Percentiles rank a stretch among this genome's conserved stretches.
Conservation (phyloP, 805 yeast genomes). For the Clavispora vitiphila region DNA sequence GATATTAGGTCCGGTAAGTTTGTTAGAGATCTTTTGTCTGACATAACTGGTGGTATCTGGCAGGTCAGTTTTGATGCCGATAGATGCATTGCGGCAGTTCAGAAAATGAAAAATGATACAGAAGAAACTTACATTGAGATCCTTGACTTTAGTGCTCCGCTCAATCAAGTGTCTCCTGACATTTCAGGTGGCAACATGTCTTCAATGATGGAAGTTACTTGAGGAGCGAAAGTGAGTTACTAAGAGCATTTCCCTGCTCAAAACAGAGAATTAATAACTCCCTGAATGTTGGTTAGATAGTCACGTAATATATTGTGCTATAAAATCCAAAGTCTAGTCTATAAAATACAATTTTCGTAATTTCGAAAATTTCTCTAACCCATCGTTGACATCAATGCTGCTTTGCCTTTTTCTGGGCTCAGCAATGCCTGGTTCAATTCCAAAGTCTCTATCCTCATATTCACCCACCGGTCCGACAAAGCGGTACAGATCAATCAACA, state of each 20-base stretch:
- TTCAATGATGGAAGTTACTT: not conserved
- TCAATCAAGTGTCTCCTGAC: constrained; percentile 1
- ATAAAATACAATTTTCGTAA: constrained; percentile 31
- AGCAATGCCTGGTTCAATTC: constrained; percentile 6
- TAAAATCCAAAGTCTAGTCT: constrained; percentile 3
- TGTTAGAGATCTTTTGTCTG: constrained; percentile 66
- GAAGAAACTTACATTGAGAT: constrained; percentile 72
- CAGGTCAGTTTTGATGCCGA: constrained; percentile 83
- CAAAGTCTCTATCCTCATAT: constrained; percentile 13
- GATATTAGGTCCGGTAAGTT: constrained; percentile 73
- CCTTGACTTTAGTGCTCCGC: constrained; percentile 59
- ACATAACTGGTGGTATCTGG: constrained; percentile 86
- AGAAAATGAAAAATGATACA: constrained; percentile 45
- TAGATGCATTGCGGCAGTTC: constrained; percentile 89
- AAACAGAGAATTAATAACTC: too few relatives aligned
- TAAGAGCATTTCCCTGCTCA: too few relatives aligned
- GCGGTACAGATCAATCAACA: constrained; percentile 18
- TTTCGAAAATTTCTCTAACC: constrained; percentile 29
- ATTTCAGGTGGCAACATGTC: not conserved
- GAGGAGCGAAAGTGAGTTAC: too few relatives aligned
- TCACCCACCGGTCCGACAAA: constrained; percentile 25
- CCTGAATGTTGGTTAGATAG: not conserved
- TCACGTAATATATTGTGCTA: not conserved
- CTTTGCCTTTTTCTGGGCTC: constrained; percentile 13
- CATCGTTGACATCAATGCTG: constrained; percentile 28